phyloP scores from a whole-genome alignment of 352 stramenopile genomes.

The Phytophthora cajani region DNA sequence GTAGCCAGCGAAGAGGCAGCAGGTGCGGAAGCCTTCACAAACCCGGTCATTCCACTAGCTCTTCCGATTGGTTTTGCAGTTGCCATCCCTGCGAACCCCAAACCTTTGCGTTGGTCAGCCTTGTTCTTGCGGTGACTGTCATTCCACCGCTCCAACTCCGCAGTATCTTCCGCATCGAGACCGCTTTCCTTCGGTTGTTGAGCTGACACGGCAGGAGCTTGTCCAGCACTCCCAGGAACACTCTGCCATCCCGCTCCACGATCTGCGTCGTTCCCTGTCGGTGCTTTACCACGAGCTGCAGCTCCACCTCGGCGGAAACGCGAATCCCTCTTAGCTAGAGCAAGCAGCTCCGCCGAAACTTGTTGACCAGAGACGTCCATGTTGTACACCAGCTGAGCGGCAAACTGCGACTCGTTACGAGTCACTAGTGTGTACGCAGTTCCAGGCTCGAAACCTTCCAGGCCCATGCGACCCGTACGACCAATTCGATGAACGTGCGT shows the following conservation, averaged over 20 bases:
- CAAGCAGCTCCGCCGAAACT: conserved; percentile 60
- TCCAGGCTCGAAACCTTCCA: conserved; percentile 79
- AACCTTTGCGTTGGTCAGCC: conserved; percentile 68
- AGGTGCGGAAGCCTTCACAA: conserved; percentile 37
- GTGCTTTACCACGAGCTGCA: conserved; percentile 1
- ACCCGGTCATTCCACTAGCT: conserved; percentile 25
- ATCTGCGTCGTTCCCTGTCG: neutral
- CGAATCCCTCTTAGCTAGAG: conserved; percentile 56
- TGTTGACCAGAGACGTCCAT: conserved; percentile 80
- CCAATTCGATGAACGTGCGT: conserved; percentile 92
- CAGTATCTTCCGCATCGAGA: conserved; percentile 53
- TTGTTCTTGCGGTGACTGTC: conserved; percentile 64
- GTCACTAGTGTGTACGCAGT: conserved; percentile 88
- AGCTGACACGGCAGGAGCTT: neutral
- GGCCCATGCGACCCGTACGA: conserved; percentile 85
- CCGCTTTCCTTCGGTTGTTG: conserved; percentile 1
- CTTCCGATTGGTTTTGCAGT: conserved; percentile 13
- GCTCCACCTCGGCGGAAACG: conserved; percentile 54
- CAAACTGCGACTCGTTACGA: conserved; percentile 74
- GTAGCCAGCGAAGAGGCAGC: conserved; percentile 14
- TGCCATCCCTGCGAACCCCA: conserved; percentile 56
- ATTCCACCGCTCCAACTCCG: conserved; percentile 68
- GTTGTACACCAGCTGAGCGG: conserved; percentile 82
- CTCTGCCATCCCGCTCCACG: conserved; percentile 4
- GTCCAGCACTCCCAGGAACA: neutral